Evolutionary conservation across 169 alveolate genomes (phyloP).

Genomic region (Plasmodium gonderi): DNA sequence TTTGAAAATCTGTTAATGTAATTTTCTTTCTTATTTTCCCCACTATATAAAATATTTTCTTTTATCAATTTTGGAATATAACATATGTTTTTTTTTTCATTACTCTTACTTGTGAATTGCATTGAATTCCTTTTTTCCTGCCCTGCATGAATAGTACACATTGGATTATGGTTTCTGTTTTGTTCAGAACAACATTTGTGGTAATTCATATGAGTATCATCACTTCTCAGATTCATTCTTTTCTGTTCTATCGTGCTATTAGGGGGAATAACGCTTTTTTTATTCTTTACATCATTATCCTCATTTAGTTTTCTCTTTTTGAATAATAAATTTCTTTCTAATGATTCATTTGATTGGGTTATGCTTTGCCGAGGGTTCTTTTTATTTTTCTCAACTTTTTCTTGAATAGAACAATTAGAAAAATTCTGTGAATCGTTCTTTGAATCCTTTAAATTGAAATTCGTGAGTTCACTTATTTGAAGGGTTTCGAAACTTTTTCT

Average conservation of each 20-base stretch:
- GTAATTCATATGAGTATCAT: background rate
- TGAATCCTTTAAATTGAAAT: background rate
- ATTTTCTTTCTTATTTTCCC: background rate
- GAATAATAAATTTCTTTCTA: too few species aligned
- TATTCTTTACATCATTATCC: background rate
- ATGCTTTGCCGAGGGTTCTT: too few species aligned
- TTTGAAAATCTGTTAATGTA: background rate
- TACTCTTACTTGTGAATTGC: background rate
- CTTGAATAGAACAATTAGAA: background rate
- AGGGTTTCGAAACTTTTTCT: slow-evolving; percentile 45
- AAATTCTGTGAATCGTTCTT: background rate
- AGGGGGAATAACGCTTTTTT: background rate
- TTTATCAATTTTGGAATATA: background rate
- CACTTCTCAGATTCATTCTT: background rate
- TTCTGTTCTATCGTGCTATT: background rate
- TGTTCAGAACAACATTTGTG: background rate
- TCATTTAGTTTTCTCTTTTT: too few species aligned
- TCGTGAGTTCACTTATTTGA: background rate
- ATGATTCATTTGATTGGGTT: too few species aligned
- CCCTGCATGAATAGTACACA: background rate
- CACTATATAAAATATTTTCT: background rate
- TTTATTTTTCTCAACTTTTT: background rate
- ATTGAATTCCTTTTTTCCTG: background rate
- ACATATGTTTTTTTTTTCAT: background rate
- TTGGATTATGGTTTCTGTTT: background rate